Base-by-base conservation (phyloP, 164 flowering plant genomes). In the Nymphaea colorata region DNA sequence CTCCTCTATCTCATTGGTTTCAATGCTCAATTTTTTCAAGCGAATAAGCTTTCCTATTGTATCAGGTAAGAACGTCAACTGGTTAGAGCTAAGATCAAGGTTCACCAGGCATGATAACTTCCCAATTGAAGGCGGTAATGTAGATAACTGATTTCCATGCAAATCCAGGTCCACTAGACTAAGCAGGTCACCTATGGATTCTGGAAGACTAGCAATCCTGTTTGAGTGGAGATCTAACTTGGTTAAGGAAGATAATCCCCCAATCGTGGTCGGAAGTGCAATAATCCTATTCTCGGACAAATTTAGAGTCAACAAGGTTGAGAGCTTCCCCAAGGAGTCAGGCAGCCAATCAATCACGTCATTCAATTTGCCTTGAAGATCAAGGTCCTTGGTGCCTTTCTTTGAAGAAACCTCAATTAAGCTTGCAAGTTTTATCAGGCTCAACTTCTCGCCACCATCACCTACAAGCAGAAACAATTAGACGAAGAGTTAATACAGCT, bases 1-100 rank as follows among this genome's bases (percentile, higher is more conserved):
- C 74, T 92, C 98, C 67, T 90, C 98, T n/a, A 92, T 73, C 59
- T 87, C 74, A 75, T 92, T 92, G 0, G 90, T 86, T 68, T 90
- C 96, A 45, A 88, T 74, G 53, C 70, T 79, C 76, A 92, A 70
- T 69, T 61, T 83, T 81, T 86, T 82, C 59, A 92, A 76, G 71
- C 79, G 85, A 64, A 73, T 59, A 41, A 92, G 88, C 16, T 82
- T 83, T 10, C 98, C 98, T 43, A 90, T 75, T 4, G 89, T 43
- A 5, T 87, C 89, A 47, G 93, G 89, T 62, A 92, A 84, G 0
- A 44, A 51, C 42, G 74, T 43, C 44, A 92, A 71, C 42, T 53
- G 41, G 72, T 92, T 92, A 6, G 93, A 86, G 78, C 91, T 82
- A 73, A 92, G 67, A 73, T 88, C 82, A 25, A 92, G 87, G 69